Evolutionary conservation across 441 rosid genomes (phyloP).

Genomic region (Populus hybrid): DNA sequence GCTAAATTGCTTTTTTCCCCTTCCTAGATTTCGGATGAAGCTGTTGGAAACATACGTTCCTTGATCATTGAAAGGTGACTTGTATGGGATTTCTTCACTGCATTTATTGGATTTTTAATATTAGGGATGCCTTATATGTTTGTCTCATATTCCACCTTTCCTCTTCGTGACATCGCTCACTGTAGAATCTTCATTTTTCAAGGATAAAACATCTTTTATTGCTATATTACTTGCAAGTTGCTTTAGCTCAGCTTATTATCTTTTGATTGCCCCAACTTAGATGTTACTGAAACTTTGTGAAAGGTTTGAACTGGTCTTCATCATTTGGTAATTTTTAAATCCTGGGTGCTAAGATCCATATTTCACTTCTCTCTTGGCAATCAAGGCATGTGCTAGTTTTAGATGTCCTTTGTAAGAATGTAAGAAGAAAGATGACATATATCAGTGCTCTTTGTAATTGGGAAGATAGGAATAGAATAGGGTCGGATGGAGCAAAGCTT

Average conservation of each 20-base stretch:
- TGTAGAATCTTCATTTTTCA: background rate
- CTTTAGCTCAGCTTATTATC: background rate
- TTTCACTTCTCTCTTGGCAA: background rate
- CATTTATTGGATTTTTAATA: conserved; percentile 16
- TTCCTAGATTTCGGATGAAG: conserved; percentile 84
- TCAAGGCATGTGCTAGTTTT: background rate
- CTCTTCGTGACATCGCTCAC: background rate
- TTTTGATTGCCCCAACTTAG: background rate
- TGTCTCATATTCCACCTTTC: background rate
- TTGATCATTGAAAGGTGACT: conserved; percentile 73
- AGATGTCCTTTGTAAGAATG: background rate
- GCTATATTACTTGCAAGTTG: conserved; percentile 5
- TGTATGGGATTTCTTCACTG: conserved; percentile 15
- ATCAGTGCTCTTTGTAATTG: background rate
- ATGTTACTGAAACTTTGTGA: background rate
- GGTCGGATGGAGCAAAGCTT: background rate
- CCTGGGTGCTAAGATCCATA: too few relatives aligned
- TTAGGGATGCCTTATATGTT: background rate
- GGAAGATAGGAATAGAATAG: background rate
- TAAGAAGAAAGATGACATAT: background rate
- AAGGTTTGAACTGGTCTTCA: background rate
- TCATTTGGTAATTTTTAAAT: too few relatives aligned
- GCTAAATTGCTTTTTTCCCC: conserved; percentile 12
- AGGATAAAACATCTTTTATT: background rate
- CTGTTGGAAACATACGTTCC: conserved; percentile 68